Percentiles rank a stretch among this genome's conserved stretches.
Conservation (phyloP, 305 asterid species). For the Ilex paraguariensis region DNA sequence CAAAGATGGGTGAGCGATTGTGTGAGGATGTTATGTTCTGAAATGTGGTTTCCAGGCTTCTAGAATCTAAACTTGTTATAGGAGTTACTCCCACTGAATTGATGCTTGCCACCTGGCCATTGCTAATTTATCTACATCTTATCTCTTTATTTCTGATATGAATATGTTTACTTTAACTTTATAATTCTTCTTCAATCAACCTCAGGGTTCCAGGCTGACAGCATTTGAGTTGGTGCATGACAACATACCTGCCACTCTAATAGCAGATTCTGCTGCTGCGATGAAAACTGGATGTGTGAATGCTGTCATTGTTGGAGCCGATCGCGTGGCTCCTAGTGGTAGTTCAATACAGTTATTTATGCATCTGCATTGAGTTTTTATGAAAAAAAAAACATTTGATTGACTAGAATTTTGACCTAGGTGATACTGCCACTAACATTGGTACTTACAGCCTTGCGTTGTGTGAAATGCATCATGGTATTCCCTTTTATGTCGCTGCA, state of each 20-base stretch:
- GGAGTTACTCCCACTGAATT: no score
- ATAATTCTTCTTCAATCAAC: not conserved
- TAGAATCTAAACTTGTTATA: no score
- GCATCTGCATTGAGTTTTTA: not conserved
- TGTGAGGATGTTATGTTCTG: no score
- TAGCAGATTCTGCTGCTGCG: slow-evolving; percentile 96
- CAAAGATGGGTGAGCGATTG: no score
- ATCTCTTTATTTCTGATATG: not conserved
- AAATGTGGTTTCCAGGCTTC: no score
- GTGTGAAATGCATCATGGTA: slow-evolving; percentile 70
- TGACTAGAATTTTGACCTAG: slow-evolving; percentile 21
- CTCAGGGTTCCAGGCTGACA: slow-evolving; percentile 85
- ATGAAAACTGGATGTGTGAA: slow-evolving; percentile 75
- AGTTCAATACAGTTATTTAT: slow-evolving; percentile 9
- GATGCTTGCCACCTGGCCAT: no score
- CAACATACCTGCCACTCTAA: slow-evolving; percentile 79
- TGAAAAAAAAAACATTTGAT: no score
- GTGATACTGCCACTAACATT: slow-evolving; percentile 95
- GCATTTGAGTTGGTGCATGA: slow-evolving; percentile 89
- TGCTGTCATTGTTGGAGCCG: slow-evolving; percentile 94
- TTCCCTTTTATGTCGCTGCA: slow-evolving; percentile 90
- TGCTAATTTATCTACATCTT: no score
- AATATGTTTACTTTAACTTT: not conserved
- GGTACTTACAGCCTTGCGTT: slow-evolving; percentile 92
- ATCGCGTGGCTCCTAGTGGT: slow-evolving; percentile 93